A percentile compares a stretch with the other conserved stretches of the same genome.
These are phyloP conservation scores for Hericium alpestre DNA, from an alignment of 768 basidiomycete genomes.

Conservation along the genomic window DNA sequence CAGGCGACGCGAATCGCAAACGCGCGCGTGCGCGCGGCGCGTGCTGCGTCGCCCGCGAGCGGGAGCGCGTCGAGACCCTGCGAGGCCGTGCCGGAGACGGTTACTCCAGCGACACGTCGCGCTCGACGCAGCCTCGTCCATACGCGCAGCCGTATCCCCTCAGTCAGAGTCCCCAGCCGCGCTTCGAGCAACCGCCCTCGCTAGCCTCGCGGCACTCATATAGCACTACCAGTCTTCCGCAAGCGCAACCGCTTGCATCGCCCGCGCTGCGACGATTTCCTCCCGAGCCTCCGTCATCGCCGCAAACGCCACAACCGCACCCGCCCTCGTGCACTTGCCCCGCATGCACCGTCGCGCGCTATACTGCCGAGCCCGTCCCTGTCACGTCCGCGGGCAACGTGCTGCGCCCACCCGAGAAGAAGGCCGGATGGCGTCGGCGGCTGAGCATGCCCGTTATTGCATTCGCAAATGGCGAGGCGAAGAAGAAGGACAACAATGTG, in stretches of 20 bases:
- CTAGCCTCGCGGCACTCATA: slow-evolving; percentile 26
- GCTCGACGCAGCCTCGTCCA: slow-evolving; percentile 9
- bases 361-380: slow-evolving; percentile 22
- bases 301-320: slow-evolving; percentile 26
- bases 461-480: slow-evolving; percentile 36
- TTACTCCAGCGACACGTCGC: slow-evolving; percentile 20
- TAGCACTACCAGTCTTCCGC: slow-evolving; percentile 32
- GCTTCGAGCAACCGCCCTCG: slow-evolving; percentile 5
- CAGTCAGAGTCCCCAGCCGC: neutral
- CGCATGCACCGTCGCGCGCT: slow-evolving; percentile 49
- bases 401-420: slow-evolving; percentile 35
- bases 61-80: slow-evolving; percentile 22
- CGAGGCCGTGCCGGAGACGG: slow-evolving; percentile 17
- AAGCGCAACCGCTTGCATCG: slow-evolving; percentile 18
- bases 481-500: slow-evolving; percentile 21
- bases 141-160: slow-evolving; percentile 4
- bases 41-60: slow-evolving; percentile 4
- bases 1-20: too few relatives aligned
- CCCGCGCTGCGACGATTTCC: slow-evolving; percentile 11
- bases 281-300: slow-evolving; percentile 17
- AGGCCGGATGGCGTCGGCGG: slow-evolving; percentile 66
- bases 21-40: too few relatives aligned
- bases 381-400: slow-evolving; percentile 28
- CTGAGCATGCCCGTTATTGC: slow-evolving; percentile 65
- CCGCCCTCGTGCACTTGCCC: slow-evolving; percentile 61